These are phyloP conservation scores for Suillus lakei DNA, from an alignment of 768 basidiomycete species.

Conservation along the genomic window DNA sequence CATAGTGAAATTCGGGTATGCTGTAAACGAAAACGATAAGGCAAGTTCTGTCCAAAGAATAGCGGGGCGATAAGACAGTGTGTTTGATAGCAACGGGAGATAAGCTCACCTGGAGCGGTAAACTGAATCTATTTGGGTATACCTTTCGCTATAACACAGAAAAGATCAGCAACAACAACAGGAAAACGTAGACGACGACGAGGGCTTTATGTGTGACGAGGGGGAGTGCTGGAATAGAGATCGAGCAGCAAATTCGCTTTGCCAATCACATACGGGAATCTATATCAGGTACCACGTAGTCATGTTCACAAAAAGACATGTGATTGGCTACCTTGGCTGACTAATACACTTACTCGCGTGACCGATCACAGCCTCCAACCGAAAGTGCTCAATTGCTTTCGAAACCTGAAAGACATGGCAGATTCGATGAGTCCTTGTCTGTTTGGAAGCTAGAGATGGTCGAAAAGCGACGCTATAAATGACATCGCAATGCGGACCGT, in stretches of 20 bases:
- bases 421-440: too few relatives aligned
- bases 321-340: conserved; percentile 33
- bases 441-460: too few relatives aligned
- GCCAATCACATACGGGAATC: conserved; percentile 5
- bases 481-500: neutral
- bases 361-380: neutral
- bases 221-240: too few relatives aligned
- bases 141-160: neutral
- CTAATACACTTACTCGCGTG: conserved; percentile 24
- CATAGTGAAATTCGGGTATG: conserved; percentile 48
- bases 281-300: neutral
- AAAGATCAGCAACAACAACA: conserved; percentile 2
- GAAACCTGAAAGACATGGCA: too few relatives aligned
- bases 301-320: conserved; percentile 17
- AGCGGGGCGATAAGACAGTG: conserved; percentile 35
- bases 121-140: conserved; percentile 33
- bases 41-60: conserved; percentile 15
- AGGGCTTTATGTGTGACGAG: too few relatives aligned
- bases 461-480: too few relatives aligned
- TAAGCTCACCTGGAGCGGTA: conserved; percentile 28
- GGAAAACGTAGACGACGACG: conserved; percentile 4
- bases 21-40: conserved; percentile 41
- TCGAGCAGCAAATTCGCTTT: conserved; percentile 12
- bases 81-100: conserved; percentile 28
- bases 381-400: neutral